A percentile compares a stretch with the other conserved stretches of the same genome.
phyloP scores from a whole-genome alignment of 179 eudicot genomes.

The Monotropa hypopitys region DNA sequence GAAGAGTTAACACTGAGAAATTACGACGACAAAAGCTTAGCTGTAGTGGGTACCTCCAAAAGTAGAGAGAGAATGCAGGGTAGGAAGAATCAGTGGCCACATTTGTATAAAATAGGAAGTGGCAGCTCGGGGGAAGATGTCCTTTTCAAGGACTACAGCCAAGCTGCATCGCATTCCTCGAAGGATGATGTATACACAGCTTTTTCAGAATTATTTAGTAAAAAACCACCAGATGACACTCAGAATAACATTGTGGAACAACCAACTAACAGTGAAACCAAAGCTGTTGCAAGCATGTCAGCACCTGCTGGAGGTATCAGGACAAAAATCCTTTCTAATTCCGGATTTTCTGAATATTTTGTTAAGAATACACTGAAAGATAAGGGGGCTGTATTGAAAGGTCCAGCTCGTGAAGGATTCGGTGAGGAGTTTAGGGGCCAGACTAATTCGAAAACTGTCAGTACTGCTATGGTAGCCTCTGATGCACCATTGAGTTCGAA shows the following conservation, averaged over 20 bases:
- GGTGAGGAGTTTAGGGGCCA: slow-evolving; percentile 18
- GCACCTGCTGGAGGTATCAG: slow-evolving; percentile 33
- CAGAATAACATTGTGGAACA: slow-evolving; percentile 7
- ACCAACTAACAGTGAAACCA: slow-evolving; percentile 12
- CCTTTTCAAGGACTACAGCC: slow-evolving; percentile 15
- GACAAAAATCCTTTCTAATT: slow-evolving; percentile 61
- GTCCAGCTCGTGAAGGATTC: slow-evolving; percentile 27
- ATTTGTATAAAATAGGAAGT: slow-evolving; percentile 25
- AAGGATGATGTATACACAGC: slow-evolving; percentile 17
- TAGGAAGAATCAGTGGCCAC: slow-evolving; percentile 31
- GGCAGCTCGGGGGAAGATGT: slow-evolving; percentile 8
- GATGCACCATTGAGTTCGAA: slow-evolving; percentile 17
- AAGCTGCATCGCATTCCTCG: slow-evolving; percentile 8
- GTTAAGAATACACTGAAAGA: slow-evolving; percentile 62
- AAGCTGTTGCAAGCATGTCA: slow-evolving; percentile 12
- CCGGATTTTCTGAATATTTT: slow-evolving; percentile 67
- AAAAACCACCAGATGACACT: slow-evolving; percentile 8
- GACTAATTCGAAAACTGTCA: slow-evolving; percentile 15
- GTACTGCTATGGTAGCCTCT: slow-evolving; percentile 14
- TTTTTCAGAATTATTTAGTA: slow-evolving; percentile 18
- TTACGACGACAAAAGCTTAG: slow-evolving; percentile 20
- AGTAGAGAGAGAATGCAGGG: slow-evolving; percentile 30
- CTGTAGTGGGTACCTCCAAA: slow-evolving; percentile 26
- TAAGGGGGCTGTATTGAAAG: slow-evolving; percentile 57
- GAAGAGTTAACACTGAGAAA: slow-evolving; percentile 62